Evolutionary conservation across 805 yeast species (phyloP), one percentile per base, ranked within the genome.

Genomic region (Tetrapisispora iriomotensis): DNA sequence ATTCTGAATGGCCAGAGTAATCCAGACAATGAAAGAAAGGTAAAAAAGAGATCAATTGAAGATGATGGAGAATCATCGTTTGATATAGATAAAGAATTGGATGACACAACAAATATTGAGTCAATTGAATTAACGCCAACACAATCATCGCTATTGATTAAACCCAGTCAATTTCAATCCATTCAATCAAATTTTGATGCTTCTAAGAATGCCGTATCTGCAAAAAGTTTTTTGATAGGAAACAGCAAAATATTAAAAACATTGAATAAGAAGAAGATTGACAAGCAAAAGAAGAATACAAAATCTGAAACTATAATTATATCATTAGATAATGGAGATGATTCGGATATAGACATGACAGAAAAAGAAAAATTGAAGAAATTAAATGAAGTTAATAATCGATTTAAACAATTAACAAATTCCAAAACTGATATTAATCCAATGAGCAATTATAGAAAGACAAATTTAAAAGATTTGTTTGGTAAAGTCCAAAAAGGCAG

Each of bases 401-500:
- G 24, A 12, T 38, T 44, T 18, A 37, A 39, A 14, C 38, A 34
- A 19, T 10, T 41, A 15, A 33, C 38, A 17, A 30, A 44, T 19
- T 29, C 45, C 1, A 46, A 37, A 13, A 40, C 43, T 30, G 31
- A 45, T 8, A 24, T 40, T 7, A 37, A 37, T 13, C 53, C 55
- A 2, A 22, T 42, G 1, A 33, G 22, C 24, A 47, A 43, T 34
- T 42, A 43, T 20, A 56, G 53, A 41, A 53, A 41, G 26, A 50
- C 60, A 1, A 46, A 46, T 12, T 41, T 56, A 12, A 52, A 49
- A 32, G 46, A 53, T 29, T 38, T 56, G 2, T 51, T 56, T 27
- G 38, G 37, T 4, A 46, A 40, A 24, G 48, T 49, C 22, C 46
- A 39, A 24, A 37, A 15, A 32, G 14, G 26, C 18, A 25, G n/a